phyloP scores from a whole-genome alignment of 1,284 basidiomycete genomes.

The Cutaneotrichosporon spelunceum region DNA sequence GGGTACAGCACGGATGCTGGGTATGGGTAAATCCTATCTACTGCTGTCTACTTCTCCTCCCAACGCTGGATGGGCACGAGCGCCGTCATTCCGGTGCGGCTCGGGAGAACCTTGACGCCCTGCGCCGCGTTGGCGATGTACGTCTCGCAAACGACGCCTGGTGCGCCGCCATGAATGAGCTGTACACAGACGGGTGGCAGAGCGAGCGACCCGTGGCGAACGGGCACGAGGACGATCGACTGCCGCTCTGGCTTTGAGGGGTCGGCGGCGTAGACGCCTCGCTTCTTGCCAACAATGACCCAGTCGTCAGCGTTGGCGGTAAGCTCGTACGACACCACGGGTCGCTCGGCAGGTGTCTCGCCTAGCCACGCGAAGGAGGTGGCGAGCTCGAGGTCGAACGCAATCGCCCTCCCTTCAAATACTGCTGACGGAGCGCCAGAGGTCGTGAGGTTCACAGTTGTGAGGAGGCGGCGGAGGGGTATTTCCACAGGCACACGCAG shows the following conservation, averaged over 20 bases:
- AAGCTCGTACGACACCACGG: slow-evolving; percentile 40
- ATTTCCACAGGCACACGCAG: slow-evolving; percentile 51
- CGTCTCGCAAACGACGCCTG: slow-evolving; percentile 41
- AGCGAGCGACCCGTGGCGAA: slow-evolving; percentile 38
- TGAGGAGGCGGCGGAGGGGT: slow-evolving; percentile 39
- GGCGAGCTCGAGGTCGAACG: slow-evolving; percentile 29
- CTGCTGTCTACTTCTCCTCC: slow-evolving; percentile 12
- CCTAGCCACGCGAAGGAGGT: slow-evolving; percentile 40
- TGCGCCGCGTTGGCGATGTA: slow-evolving; percentile 48
- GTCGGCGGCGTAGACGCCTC: slow-evolving; percentile 34
- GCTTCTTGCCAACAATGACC: slow-evolving; percentile 44
- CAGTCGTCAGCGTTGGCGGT: slow-evolving; percentile 40
- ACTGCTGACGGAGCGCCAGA: slow-evolving; percentile 14
- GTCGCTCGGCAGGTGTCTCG: slow-evolving; percentile 1
- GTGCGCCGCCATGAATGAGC: slow-evolving; percentile 17
- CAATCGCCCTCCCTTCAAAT: slow-evolving; percentile 45
- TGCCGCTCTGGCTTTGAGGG: slow-evolving; percentile 24
- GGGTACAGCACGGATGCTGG: not conserved
- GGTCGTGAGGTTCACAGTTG: slow-evolving; percentile 29
- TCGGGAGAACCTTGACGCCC: slow-evolving; percentile 41
- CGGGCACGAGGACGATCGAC: slow-evolving; percentile 40
- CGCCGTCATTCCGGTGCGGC: slow-evolving; percentile 36
- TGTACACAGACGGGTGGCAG: slow-evolving; percentile 37
- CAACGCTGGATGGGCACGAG: slow-evolving; percentile 32
- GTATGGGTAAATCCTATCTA: not conserved